A percentile compares a stretch with the other conserved stretches of the same genome.
phyloP scores from a whole-genome alignment of 306 rosid genomes.

The Cicer yamashitae region DNA sequence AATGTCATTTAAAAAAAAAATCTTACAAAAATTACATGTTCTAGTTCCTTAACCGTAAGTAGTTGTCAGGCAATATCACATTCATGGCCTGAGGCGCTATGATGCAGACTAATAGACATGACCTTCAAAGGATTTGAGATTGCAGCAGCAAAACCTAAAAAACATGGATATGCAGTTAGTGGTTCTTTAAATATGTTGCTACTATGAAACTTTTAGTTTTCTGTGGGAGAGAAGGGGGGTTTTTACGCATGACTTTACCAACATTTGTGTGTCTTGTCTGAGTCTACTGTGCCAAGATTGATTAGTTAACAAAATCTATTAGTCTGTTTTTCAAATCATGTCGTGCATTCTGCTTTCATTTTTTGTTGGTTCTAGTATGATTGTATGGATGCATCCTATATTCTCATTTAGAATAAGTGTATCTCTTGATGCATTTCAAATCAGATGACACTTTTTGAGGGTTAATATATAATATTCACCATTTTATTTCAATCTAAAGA shows the following conservation, averaged over 20 bases:
- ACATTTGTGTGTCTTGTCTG: conserved; percentile 31
- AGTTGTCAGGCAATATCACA: conserved; percentile 51
- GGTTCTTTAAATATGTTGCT: conserved; percentile 38
- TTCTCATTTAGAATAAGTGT: conserved; percentile 3
- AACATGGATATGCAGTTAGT: conserved; percentile 45
- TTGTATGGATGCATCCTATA: neutral
- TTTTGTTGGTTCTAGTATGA: conserved; percentile 27
- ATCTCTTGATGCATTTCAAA: conserved; percentile 17
- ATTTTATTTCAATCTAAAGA: neutral
- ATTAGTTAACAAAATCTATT: conserved; percentile 1
- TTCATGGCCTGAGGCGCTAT: conserved; percentile 58
- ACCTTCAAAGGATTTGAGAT: conserved; percentile 60
- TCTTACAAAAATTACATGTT: conserved; percentile 33
- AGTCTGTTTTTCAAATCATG: conserved; percentile 14
- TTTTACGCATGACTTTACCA: conserved; percentile 2
- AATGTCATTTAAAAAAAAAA: neutral
- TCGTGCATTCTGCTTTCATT: neutral
- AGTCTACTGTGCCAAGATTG: neutral
- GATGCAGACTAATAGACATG: conserved; percentile 53
- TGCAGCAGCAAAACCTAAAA: conserved; percentile 48
- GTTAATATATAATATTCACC: conserved; percentile 2
- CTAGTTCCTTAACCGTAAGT: conserved; percentile 61
- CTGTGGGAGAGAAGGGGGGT: conserved; percentile 28
- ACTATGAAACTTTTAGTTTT: neutral
- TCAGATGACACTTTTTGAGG: conserved; percentile 5